phyloP scores from a whole-genome alignment of 768 basidiomycete species.

The Phaffia australis region DNA sequence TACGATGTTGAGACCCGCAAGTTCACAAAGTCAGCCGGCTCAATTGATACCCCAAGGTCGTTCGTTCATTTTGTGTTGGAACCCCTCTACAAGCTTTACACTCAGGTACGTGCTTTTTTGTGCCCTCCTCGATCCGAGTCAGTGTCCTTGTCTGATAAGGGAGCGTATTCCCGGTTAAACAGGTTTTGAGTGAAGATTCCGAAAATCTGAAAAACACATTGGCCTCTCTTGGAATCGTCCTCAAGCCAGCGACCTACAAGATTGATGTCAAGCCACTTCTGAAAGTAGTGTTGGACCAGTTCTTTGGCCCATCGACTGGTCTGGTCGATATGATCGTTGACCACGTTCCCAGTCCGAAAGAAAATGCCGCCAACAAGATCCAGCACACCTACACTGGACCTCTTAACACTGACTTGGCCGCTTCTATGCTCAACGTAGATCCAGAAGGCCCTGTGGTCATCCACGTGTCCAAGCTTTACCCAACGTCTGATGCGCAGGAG shows the following conservation, averaged over 20 bases:
- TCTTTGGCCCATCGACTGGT: conserved; percentile 83
- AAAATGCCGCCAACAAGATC: conserved; percentile 47
- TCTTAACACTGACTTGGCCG: conserved; percentile 64
- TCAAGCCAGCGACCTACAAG: conserved; percentile 92
- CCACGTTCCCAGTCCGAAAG: conserved; percentile 61
- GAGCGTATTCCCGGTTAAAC: conserved; percentile 27
- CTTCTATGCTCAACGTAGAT: conserved; percentile 71
- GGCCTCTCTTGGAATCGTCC: conserved; percentile 59
- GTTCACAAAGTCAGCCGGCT: conserved; percentile 65
- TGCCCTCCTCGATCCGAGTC: not conserved
- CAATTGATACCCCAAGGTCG: conserved; percentile 58
- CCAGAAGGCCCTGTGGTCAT: conserved; percentile 81
- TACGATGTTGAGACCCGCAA: conserved; percentile 74
- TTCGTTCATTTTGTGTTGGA: conserved; percentile 95
- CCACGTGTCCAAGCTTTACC: conserved; percentile 86
- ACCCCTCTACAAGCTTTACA: conserved; percentile 94
- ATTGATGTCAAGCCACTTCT: conserved; percentile 94
- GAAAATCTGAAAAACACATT: conserved; percentile 76
- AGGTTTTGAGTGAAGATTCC: conserved; percentile 87
- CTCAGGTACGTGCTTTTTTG: conserved; percentile 39
- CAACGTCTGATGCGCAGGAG: conserved; percentile 89
- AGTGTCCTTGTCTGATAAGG: not conserved
- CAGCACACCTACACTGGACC: conserved; percentile 81
- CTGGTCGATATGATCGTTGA: conserved; percentile 85
- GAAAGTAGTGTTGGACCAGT: conserved; percentile 86